Evolutionary conservation across 176 grass and related monocot species (phyloP), one percentile per base, ranked within the genome.

Genomic region (Cymbopogon citratus): DNA sequence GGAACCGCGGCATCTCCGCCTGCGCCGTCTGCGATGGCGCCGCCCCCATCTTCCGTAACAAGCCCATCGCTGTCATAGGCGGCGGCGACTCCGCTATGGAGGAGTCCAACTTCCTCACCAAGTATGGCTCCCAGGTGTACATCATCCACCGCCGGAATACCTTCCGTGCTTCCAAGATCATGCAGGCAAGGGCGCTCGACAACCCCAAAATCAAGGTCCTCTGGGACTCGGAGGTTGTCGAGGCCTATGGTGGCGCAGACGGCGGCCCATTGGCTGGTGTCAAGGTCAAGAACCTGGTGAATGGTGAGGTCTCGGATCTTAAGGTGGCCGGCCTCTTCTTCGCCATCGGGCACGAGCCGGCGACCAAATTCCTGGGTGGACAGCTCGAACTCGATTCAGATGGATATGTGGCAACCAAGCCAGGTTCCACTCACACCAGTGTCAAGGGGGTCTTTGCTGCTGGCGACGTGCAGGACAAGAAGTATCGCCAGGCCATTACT

Each of bases 21-120:
- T 95, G 96, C 86, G 92, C 96, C 80, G 96, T 99, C 27, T 95
- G 96, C 75, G 96, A 99, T 19, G 96, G 96, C n/a, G 95, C 96
- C 8, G 92, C 92, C 18, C 91, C 92, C 13, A 91, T 95, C 75
- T 98, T 95, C 76, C 79, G 96, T 27, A 89, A 98, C 85, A 87
- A 82, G 23, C 96, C 92, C 73, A 95, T 99, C 63, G 89, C 91
- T 2, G 93, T 99, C 44, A 80, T 96, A 69, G 97, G 97, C 19
- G 93, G 93, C 25, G 91, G 97, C 23, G 97, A 99, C 77, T 99
- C 93, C 11, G 93, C 97, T 80, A 93, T 99, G 97, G 97, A 99
- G 87, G 97, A 99, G 90, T 77, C 97, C 63, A 99, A 99, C 77
- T 99, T 96, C 85, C 87, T 99, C 45, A 96, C 97, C 48, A 96